Conservation (phyloP, 2,329 filamentous ascomycete species). For the Scolecobasidium constrictum region DNA sequence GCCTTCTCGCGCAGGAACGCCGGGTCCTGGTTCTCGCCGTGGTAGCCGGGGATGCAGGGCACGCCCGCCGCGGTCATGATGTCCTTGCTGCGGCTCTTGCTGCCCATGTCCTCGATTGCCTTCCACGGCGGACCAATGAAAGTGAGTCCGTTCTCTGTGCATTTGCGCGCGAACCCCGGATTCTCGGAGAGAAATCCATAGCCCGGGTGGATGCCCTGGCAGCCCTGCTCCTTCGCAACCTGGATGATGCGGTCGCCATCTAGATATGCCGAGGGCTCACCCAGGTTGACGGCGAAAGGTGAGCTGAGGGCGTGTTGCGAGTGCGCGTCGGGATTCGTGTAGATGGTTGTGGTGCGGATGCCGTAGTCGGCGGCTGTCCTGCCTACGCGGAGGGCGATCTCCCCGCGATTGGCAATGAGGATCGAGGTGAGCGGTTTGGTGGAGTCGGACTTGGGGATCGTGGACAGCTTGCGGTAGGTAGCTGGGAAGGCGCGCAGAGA, state of each 20-base stretch:
- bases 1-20: conserved; percentile 56
- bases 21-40: conserved; percentile 70
- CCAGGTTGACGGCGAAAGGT: conserved; percentile 73
- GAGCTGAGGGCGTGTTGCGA: conserved; percentile 84
- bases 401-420: conserved; percentile 90
- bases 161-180: conserved; percentile 76
- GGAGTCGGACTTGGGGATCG: background rate
- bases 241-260: conserved; percentile 88
- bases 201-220: conserved; percentile 86
- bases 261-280: conserved; percentile 75
- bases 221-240: conserved; percentile 75
- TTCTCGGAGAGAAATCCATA: conserved; percentile 96
- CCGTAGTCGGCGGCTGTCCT: conserved; percentile 79
- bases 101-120: conserved; percentile 75
- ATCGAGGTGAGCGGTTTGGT: conserved; percentile 55
- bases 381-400: conserved; percentile 90
- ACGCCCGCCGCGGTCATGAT: conserved; percentile 96
- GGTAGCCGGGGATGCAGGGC: conserved; percentile 92
- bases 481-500: background rate
- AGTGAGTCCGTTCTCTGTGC: conserved; percentile 77
- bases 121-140: conserved; percentile 85
- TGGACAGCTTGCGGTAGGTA: background rate
- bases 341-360: conserved; percentile 87
- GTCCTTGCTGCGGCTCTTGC: conserved; percentile 82
- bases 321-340: conserved; percentile 79